phyloP scores from a whole-genome alignment of 1,139 yeast genomes.

The Protomyces inundatus region DNA sequence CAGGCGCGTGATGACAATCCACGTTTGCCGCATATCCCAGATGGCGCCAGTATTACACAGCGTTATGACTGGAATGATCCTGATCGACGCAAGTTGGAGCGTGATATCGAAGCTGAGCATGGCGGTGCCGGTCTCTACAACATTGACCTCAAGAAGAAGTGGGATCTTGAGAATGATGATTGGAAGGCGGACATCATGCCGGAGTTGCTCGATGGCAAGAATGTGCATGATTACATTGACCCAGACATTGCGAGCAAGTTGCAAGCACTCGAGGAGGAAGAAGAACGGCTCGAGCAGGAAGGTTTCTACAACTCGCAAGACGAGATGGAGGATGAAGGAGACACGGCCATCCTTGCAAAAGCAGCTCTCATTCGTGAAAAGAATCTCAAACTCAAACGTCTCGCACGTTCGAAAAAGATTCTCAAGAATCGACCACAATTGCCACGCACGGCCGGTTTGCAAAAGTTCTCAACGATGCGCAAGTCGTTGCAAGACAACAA shows the following conservation, averaged over 20 bases:
- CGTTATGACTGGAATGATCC: conserved; percentile 79
- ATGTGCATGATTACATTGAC: conserved; percentile 94
- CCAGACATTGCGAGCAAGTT: conserved; percentile 90
- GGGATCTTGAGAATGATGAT: conserved; percentile 85
- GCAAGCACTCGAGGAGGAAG: conserved; percentile 94
- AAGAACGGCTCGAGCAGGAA: conserved; percentile 83
- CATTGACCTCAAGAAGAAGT: conserved; percentile 73
- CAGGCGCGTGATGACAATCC: conserved; percentile 73
- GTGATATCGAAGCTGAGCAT: conserved; percentile 85
- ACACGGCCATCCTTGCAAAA: conserved; percentile 69
- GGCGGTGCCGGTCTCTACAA: conserved; percentile 99
- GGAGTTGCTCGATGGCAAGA: conserved; percentile 90
- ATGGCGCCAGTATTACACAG: conserved; percentile 49
- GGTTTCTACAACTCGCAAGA: conserved; percentile 94
- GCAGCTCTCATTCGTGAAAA: conserved; percentile 94
- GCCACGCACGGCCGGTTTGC: conserved; percentile 85
- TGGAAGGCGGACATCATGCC: conserved; percentile 99
- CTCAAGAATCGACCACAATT: conserved; percentile 72
- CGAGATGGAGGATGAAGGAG: conserved; percentile 47
- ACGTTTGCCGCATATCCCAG: conserved; percentile 79
- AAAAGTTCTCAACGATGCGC: conserved; percentile 75
- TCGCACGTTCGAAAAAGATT: conserved; percentile 80
- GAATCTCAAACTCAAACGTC: conserved; percentile 87
- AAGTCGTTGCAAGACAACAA: conserved; percentile 84
- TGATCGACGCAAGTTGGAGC: conserved; percentile 70